These are phyloP conservation scores for Tylopilus rubrobrunneus DNA, from an alignment of 768 basidiomycete species.

Conservation along the genomic window DNA sequence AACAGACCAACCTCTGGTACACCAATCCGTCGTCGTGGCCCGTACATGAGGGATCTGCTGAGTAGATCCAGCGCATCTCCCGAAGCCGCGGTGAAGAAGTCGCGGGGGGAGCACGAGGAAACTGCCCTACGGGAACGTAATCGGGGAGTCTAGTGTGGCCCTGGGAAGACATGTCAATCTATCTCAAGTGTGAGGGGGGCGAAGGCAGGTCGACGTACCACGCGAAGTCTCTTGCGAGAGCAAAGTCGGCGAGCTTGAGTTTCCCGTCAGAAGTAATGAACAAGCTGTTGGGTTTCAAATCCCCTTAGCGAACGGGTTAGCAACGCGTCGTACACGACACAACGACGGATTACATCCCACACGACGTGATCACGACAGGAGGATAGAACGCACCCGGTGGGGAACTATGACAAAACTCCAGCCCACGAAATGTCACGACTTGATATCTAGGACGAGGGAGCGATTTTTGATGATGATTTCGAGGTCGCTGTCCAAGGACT, in stretches of 20 bases:
- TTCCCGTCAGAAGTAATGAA: conserved; percentile 87
- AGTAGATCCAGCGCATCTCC: conserved; percentile 83
- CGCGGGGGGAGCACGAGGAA: conserved; percentile 56
- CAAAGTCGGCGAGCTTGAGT: conserved; percentile 95
- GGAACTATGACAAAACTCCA: conserved; percentile 81
- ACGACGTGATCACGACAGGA: background rate
- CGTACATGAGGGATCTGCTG: conserved; percentile 73
- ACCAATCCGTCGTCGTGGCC: conserved; percentile 73
- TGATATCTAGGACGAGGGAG: conserved; percentile 92
- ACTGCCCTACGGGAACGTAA: too few relatives aligned
- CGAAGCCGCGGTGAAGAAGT: conserved; percentile 88
- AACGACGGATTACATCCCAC: conserved; percentile 7
- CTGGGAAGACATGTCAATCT: too few relatives aligned
- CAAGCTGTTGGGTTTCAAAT: conserved; percentile 98
- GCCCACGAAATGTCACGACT: conserved; percentile 92
- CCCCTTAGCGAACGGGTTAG: conserved; percentile 45
- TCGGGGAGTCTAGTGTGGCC: too few relatives aligned
- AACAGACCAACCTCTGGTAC: too few relatives aligned
- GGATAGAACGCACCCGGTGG: conserved; percentile 65
- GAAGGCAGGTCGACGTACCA: background rate
- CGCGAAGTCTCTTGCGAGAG: conserved; percentile 56
- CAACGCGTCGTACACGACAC: background rate
- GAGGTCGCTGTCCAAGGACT: conserved; percentile 93
- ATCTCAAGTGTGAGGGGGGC: too few relatives aligned
- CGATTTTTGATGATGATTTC: conserved; percentile 97